Percentiles rank a stretch among this genome's conserved stretches.
Evolutionary conservation across 23 red algal genomes (phyloP).

Genomic region (Gracilariopsis chorda): DNA sequence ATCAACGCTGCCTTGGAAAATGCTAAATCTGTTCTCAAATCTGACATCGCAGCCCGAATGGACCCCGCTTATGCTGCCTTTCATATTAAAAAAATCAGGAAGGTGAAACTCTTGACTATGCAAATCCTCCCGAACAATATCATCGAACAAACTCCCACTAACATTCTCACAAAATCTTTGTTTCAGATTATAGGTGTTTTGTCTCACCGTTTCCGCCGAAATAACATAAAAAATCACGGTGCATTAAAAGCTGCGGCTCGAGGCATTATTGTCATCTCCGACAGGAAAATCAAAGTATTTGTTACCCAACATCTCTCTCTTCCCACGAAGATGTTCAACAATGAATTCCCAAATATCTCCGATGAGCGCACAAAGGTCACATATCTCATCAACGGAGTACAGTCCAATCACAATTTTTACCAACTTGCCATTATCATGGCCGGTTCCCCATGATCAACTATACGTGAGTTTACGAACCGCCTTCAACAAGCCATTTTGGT

Average conservation of each 20-base stretch:
- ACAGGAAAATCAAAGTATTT: background rate
- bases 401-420: background rate
- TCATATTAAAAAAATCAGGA: background rate
- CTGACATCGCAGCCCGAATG: background rate
- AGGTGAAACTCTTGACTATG: background rate
- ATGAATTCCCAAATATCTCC: background rate
- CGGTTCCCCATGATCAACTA: background rate
- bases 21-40: background rate
- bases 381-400: background rate
- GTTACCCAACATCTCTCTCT: background rate
- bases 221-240: background rate
- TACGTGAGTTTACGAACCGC: background rate
- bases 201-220: background rate
- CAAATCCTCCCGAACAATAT: background rate
- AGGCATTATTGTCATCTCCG: background rate
- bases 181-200: background rate
- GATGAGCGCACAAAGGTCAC: background rate
- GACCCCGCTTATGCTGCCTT: background rate
- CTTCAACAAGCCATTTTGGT: background rate
- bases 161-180: background rate
- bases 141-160: background rate
- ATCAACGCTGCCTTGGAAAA: background rate
- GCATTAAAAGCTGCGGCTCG: background rate
- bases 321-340: background rate
- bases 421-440: background rate